These are phyloP conservation scores for Coprinopsis cinerea DNA, from an alignment of 768 basidiomycete species.

Conservation along the genomic window DNA sequence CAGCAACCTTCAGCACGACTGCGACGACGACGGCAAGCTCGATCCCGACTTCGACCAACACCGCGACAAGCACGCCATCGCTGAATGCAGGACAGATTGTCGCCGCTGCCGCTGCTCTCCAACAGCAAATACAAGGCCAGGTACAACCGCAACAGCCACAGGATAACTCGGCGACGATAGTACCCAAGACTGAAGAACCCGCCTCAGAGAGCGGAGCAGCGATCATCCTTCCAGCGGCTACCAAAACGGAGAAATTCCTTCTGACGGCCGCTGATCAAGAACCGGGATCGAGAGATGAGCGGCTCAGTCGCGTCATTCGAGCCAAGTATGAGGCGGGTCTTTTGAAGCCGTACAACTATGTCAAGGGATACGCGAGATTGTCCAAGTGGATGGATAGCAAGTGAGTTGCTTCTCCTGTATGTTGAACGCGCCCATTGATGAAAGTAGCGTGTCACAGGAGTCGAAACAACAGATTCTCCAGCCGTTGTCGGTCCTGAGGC, in stretches of 20 bases:
- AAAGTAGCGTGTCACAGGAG: slow-evolving; percentile 73
- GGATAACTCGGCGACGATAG: slow-evolving; percentile 8
- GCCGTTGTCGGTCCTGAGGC: slow-evolving; percentile 77
- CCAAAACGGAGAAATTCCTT: slow-evolving; percentile 82
- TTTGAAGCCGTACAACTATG: slow-evolving; percentile 93
- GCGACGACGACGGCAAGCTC: slow-evolving; percentile 3
- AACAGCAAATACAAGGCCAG: slow-evolving; percentile 11
- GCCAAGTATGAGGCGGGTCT: slow-evolving; percentile 97
- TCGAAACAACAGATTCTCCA: slow-evolving; percentile 90
- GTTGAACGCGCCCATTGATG: slow-evolving; percentile 3
- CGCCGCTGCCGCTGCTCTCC: slow-evolving; percentile 10
- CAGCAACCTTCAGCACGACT: slow-evolving; percentile 25
- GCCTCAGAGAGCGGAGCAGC: slow-evolving; percentile 33
- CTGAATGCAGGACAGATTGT: slow-evolving; percentile 12
- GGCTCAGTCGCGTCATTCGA: slow-evolving; percentile 85
- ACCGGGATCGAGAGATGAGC: slow-evolving; percentile 83
- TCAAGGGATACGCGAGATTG: slow-evolving; percentile 88
- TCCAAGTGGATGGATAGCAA: slow-evolving; percentile 95
- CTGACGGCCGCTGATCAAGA: slow-evolving; percentile 94
- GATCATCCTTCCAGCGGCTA: slow-evolving; percentile 64
- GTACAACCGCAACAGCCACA: slow-evolving; percentile 10
- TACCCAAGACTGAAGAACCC: slow-evolving; percentile 9
- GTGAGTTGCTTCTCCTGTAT: slow-evolving; percentile 32
- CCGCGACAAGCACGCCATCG: slow-evolving; percentile 12
- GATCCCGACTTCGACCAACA: slow-evolving; percentile 8